Base-by-base conservation (phyloP, 306 rosid species). In the Myrica gale region DNA sequence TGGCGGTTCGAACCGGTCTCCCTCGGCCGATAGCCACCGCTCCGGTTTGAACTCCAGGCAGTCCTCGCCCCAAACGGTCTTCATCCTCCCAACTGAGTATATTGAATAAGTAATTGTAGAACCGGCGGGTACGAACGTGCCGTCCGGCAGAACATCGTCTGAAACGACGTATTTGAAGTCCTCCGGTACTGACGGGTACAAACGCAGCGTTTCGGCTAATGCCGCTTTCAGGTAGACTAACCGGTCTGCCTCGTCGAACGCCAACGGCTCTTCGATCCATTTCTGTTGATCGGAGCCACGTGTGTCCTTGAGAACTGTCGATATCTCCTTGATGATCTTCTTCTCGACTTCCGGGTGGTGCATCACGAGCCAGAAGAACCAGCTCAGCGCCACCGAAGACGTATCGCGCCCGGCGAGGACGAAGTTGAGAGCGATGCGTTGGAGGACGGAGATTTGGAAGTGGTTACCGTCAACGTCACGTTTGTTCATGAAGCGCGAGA, bases 341-440 rank as follows among this genome's bases (percentile, higher is more conserved):
- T 79, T 77, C 68, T 95, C 98, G 3, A 92, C 80, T 1, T 5
- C 21, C 0, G 95, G 95, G 76, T 89, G 84, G 84, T 85, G 84
- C 88, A 89, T 89, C 55, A 95, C 80, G n/a, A 95, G 95, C 93
- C 90, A 88, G 86, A 95, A 95, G 85, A 95, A 92, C 98, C 98
- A 95, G 81, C 93, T 87, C 51, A 95, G 89, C 0, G 98, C 98
- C 42, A 95, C 98, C 0, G 98, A 95, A 0, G 98, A 92, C 3
- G 98, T 95, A 90, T 95, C 98, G 17, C 98, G 89, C 1, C 98
- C 98, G 57, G 98, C 98, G 67, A 95, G 97, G 78, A 95, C 87
- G 80, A 95, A 95, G 84, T 95, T 95, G 44, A 95, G 79, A 0
- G 98, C 97, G 13, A 95, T 90, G 12, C 80, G 95, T 6, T 88